Evolutionary conservation across 805 yeast genomes (phyloP).

Genomic region (Sugiyamaella floridensis): DNA sequence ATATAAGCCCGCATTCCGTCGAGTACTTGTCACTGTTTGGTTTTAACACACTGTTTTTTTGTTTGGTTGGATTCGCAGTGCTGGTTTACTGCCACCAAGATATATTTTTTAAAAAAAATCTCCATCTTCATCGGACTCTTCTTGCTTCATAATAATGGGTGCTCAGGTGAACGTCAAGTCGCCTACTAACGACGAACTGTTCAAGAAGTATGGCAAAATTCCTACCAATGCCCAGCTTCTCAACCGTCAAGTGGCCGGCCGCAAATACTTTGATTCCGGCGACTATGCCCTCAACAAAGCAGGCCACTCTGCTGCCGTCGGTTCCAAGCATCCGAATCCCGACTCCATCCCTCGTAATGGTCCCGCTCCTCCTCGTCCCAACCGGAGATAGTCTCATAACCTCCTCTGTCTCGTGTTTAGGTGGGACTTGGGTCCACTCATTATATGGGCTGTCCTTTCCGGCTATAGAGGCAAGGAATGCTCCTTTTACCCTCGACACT

Average conservation of each 20-base stretch:
- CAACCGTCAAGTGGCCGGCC: conserved; percentile 64
- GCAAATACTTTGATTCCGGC: conserved; percentile 90
- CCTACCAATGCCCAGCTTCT: conserved; percentile 76
- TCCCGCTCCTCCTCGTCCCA: neutral
- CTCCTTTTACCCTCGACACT: too few relatives aligned
- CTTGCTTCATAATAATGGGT: conserved; percentile 1
- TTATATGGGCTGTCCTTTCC: neutral
- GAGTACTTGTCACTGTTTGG: too few relatives aligned
- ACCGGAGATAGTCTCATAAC: neutral
- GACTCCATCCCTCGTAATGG: conserved; percentile 20
- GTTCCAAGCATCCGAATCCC: conserved; percentile 23
- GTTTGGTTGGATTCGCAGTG: too few relatives aligned
- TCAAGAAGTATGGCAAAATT: conserved; percentile 74
- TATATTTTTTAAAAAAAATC: too few relatives aligned
- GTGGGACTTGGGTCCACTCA: too few relatives aligned
- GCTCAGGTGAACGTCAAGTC: conserved; percentile 6
- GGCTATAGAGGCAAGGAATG: neutral
- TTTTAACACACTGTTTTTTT: too few relatives aligned
- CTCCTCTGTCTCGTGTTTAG: too few relatives aligned
- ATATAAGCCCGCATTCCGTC: too few relatives aligned
- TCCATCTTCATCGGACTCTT: too few relatives aligned
- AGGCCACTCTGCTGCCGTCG: conserved; percentile 30
- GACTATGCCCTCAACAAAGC: conserved; percentile 73
- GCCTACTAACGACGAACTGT: conserved; percentile 53
- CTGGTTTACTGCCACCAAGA: neutral